Base-by-base conservation (phyloP, 164 flowering plant genomes). In the Pachysandra terminalis region DNA sequence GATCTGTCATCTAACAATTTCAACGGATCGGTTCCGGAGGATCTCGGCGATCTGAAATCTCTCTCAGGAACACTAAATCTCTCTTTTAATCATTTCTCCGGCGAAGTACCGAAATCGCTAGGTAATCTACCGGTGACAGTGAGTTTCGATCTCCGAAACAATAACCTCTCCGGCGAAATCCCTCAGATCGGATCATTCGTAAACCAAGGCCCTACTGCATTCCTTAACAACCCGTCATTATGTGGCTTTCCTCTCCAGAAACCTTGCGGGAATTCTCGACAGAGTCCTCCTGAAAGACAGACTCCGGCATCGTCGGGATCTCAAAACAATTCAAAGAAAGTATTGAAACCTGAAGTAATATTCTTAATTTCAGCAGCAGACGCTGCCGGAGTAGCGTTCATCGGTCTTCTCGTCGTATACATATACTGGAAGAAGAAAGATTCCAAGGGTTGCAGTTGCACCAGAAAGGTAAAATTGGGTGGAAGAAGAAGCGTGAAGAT, bases 181-280 rank as follows among this genome's bases (percentile, higher is more conserved):
- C 97, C 97, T 0, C 88, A 86, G 59, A 81, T 85, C 0, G 96
- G 96, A 0, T 74, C 93, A 13, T 88, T 95, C 53, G 76, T 88
- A 19, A 86, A 83, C 65, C 98, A 90, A 67, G 98, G 97, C 0
- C 97, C 94, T 0, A 89, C 96, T 3, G 96, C 97, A 19, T 95
- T 90, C 68, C 85, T 87, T 25, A 69, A 78, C 66, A 95, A 95
- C 52, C 94, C 97, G 0, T 58, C 45, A 9, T 74, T 95, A 2
- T 95, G 98, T 76, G 98, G 98, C 0, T 88, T 92, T 69, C 98
- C 98, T 2, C 78, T 92, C 14, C 89, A 83, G 63, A 87, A 80
- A 40, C 27, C 86, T 3, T 95, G 98, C 71, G 54, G 59, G 27
- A 57, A 62, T 27, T 21, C 78, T 16, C 56, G 73, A 12, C 55